phyloP scores from a whole-genome alignment of 2,329 filamentous ascomycete genomes.

The Scleromitrula shiraiana region DNA sequence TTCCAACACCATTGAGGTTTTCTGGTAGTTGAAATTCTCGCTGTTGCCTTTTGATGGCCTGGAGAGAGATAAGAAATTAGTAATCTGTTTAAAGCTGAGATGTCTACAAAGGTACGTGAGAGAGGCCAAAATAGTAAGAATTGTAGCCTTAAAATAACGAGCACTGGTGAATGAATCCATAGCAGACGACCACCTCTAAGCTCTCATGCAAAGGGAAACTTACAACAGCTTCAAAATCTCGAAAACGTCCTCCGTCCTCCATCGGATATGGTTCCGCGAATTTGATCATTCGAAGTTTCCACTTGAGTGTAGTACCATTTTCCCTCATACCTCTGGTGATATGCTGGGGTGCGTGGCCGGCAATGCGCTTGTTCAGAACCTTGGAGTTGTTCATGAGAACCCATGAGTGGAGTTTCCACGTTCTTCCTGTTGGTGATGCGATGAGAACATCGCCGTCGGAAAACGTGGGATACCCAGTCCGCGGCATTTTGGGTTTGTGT shows the following conservation, averaged over 20 bases:
- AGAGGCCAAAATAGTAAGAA: neutral
- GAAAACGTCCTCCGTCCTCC: conserved; percentile 16
- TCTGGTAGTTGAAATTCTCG: neutral
- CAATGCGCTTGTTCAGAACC: conserved; percentile 12
- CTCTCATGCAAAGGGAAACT: conserved; percentile 4
- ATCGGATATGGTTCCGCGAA: neutral
- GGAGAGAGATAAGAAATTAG: neutral
- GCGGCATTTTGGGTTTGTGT: neutral
- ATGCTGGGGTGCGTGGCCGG: neutral
- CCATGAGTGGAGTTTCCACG: conserved; percentile 22
- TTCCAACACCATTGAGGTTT: conserved; percentile 14
- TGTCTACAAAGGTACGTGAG: no score
- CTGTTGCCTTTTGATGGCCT: conserved; percentile 5
- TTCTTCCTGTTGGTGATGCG: conserved; percentile 16
- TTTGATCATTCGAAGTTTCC: conserved; percentile 22
- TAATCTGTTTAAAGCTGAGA: no score
- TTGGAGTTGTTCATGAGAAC: conserved; percentile 17
- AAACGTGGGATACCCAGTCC: conserved; percentile 10
- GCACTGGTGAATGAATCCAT: no score
- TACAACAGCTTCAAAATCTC: conserved; percentile 20
- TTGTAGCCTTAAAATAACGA: no score
- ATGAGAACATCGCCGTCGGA: conserved; percentile 24
- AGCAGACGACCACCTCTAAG: no score
- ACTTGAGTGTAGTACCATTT: conserved; percentile 15
- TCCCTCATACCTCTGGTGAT: conserved; percentile 13